phyloP scores from a whole-genome alignment of 1,284 basidiomycete species.

The Ceratorhiza oryzae-sativae region DNA sequence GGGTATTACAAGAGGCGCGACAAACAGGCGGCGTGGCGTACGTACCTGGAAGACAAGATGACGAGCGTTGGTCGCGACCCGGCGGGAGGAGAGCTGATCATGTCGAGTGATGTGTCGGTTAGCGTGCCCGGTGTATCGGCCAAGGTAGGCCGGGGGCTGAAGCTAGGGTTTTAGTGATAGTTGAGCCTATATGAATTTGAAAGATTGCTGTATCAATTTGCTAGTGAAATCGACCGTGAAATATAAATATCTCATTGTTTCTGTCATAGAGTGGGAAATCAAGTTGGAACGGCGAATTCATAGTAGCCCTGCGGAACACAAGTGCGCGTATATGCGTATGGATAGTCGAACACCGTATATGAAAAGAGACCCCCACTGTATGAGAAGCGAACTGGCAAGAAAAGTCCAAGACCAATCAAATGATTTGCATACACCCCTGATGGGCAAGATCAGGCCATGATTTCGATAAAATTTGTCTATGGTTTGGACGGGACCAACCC shows the following conservation, averaged over 20 bases:
- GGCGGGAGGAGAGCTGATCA: neutral
- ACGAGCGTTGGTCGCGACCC: conserved; percentile 11
- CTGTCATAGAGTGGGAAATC: too few species aligned
- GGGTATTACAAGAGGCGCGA: conserved; percentile 23
- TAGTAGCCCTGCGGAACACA: too few species aligned
- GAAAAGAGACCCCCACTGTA: too few species aligned
- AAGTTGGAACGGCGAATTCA: too few species aligned
- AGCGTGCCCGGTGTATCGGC: neutral
- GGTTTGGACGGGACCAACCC: neutral
- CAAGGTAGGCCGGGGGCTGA: neutral
- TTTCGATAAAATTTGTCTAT: neutral
- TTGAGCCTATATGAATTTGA: neutral
- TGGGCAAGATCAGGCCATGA: too few species aligned
- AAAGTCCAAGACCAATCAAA: too few species aligned
- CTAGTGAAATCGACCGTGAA: too few species aligned
- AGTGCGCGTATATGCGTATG: neutral
- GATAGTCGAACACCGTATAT: too few species aligned
- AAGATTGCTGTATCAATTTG: too few species aligned
- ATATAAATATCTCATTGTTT: too few species aligned
- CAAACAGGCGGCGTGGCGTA: conserved; percentile 14
- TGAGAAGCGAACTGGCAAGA: too few species aligned
- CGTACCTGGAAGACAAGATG: conserved; percentile 16
- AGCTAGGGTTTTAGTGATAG: neutral
- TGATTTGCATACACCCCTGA: neutral
- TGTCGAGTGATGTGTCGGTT: neutral